Base-by-base conservation (phyloP, 495 filamentous ascomycete genomes). In the Podospora pseudoanserina region DNA sequence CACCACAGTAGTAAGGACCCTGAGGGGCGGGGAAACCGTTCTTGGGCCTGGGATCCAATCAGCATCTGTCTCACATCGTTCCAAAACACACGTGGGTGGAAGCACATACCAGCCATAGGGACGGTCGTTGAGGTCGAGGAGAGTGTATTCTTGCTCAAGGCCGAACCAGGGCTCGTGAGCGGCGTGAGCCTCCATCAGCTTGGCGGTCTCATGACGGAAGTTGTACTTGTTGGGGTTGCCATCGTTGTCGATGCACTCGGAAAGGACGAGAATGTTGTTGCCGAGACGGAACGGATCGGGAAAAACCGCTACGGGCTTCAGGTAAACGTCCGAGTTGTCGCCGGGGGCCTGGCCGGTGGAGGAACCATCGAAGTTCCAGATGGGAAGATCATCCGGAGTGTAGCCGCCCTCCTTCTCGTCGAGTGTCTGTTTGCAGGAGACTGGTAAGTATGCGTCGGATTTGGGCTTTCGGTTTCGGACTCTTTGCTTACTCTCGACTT, bases 331-430 rank as follows among this genome's bases (percentile, higher is more conserved):
- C 68, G 94, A 97, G 87, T 99, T 93, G 80, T 95, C 92, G 78
- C 95, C 94, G 49, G 93, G 92, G 65, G 95, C 95, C 82, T 99
- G 95, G 74, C 85, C 91, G 72, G 92, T 96, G 19, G 93, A 97
- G 61, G 93, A 97, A 79, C 95, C 95, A 77, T 99, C 95, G 77
- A 99, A 99, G 86, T 98, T 99, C 95, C 95, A 99, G 79, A 96
- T 91, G 67, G 94, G 92, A 68, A 99, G 93, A 68, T 97, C 92
- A 65, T 93, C 90, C 68, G 92, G 78, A 66, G 79, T 81, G 77
- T 81, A 80, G 39, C 39, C 39, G 39, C 39, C 39, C 57, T 76
- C 81, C 56, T 83, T 80, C 80, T 90, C 89, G 75, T 81, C 85
- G 55, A 97, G 86, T 72, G 94, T 97, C 94, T 98, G 78, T 18